Conservation (phyloP, 1,284 basidiomycete species). For the Puccinia triticina region DNA sequence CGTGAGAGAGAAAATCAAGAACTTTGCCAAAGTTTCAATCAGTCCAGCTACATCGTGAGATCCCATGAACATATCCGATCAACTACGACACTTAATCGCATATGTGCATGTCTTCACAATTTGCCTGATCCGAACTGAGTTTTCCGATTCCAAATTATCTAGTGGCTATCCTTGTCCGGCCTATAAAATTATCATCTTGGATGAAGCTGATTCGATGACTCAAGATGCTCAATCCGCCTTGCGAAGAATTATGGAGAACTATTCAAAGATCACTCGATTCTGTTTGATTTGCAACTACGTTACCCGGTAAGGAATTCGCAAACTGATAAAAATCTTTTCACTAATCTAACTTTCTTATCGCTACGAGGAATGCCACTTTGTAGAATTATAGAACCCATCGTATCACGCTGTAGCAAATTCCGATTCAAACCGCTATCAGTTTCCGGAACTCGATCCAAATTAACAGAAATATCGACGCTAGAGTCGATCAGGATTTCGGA, state of each 20-base stretch:
- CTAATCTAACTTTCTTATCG: constrained; percentile 2
- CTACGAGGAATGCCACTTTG: neutral
- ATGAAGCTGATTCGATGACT: constrained; percentile 99
- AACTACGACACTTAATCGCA: neutral
- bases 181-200: constrained; percentile 98
- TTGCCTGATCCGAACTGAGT: neutral
- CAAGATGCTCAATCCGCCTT: constrained; percentile 97
- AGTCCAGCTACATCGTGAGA: constrained; percentile 56
- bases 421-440: constrained; percentile 90
- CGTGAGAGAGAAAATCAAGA: constrained; percentile 97
- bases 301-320: constrained; percentile 69
- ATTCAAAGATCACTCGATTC: constrained; percentile 93
- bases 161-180: constrained; percentile 84
- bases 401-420: constrained; percentile 99
- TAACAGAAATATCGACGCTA: constrained; percentile 74
- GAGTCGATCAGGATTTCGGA: constrained; percentile 65
- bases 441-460: constrained; percentile 72
- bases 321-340: neutral
- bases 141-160: neutral
- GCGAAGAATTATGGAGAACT: constrained; percentile 96
- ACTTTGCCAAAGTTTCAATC: constrained; percentile 75
- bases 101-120: neutral
- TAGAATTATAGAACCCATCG: constrained; percentile 97
- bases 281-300: constrained; percentile 99
- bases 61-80: constrained; percentile 12